A percentile compares a stretch with the other conserved stretches of the same genome.
phyloP scores from a whole-genome alignment of 345 rosid species.

The Anastatica hierochuntica region DNA sequence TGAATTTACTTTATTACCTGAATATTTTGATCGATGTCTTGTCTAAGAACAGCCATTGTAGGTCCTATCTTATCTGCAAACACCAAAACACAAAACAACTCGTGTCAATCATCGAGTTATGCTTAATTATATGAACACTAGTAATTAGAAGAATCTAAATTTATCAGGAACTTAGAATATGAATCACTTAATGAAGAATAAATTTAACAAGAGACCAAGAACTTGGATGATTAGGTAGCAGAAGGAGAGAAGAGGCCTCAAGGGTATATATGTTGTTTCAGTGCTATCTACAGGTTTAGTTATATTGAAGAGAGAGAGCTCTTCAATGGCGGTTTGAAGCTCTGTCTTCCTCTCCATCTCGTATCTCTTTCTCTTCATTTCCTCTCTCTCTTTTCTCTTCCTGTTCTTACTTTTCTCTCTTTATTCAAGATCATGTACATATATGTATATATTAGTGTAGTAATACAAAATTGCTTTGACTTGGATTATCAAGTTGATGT shows the following conservation, averaged over 20 bases:
- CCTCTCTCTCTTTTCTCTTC: not conserved
- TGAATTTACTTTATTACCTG: conserved; percentile 41
- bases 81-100: conserved; percentile 4
- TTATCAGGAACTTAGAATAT: not conserved
- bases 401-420: not conserved
- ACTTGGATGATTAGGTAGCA: conserved; percentile 69
- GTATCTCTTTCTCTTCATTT: conserved; percentile 58
- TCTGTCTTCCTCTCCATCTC: conserved; percentile 48
- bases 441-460: not conserved
- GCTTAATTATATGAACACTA: not conserved
- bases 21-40: conserved; percentile 70
- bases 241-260: conserved; percentile 53
- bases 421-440: not conserved
- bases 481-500: conserved; percentile 18
- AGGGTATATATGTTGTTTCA: conserved; percentile 40
- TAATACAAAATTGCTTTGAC: conserved; percentile 21
- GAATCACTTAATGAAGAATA: not conserved
- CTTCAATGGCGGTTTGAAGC: conserved; percentile 70
- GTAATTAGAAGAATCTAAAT: too few species aligned
- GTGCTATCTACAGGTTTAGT: conserved; percentile 27
- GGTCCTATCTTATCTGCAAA: conserved; percentile 95
- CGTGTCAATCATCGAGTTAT: not conserved
- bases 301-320: conserved; percentile 39
- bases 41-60: conserved; percentile 88
- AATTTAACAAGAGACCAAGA: conserved; percentile 48